phyloP scores from a whole-genome alignment of 148 eudicot species.

The Pharnaceum exiguum region DNA sequence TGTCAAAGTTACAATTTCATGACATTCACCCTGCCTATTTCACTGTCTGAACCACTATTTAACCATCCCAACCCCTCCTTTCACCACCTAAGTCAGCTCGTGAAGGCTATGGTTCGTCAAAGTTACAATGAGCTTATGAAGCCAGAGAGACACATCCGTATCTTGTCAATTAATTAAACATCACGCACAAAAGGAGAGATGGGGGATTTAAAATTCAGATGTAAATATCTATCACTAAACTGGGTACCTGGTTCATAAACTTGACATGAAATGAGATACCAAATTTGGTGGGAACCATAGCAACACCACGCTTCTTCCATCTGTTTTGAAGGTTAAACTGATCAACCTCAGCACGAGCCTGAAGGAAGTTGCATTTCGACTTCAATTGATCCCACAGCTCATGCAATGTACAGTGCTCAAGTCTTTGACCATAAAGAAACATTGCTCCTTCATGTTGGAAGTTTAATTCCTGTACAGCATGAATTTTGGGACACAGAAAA shows the following conservation, averaged over 20 bases:
- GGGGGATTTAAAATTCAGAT: background rate
- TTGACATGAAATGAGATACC: constrained; percentile 89
- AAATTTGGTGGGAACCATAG: constrained; percentile 88
- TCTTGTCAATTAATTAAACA: no score
- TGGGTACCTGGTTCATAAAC: constrained; percentile 92
- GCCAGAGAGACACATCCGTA: no score
- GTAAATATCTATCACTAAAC: background rate
- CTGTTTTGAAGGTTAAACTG: constrained; percentile 68
- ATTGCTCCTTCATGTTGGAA: constrained; percentile 74
- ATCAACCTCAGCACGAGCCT: constrained; percentile 53
- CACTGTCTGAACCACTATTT: no score
- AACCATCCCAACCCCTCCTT: no score
- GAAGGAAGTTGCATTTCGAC: constrained; percentile 48
- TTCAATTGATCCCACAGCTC: constrained; percentile 81
- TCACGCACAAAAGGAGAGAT: background rate
- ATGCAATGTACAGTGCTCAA: constrained; percentile 69
- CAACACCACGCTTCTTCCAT: constrained; percentile 89
- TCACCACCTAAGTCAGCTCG: no score
- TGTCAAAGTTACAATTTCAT: no score
- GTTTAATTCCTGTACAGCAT: constrained; percentile 65
- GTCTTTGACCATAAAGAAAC: constrained; percentile 72
- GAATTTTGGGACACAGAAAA: constrained; percentile 1
- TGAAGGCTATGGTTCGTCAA: no score
- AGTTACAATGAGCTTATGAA: no score
- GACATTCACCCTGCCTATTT: no score